Evolutionary conservation across 192 early-diverging fungal species (phyloP).

Genomic region (Podila minutissima): DNA sequence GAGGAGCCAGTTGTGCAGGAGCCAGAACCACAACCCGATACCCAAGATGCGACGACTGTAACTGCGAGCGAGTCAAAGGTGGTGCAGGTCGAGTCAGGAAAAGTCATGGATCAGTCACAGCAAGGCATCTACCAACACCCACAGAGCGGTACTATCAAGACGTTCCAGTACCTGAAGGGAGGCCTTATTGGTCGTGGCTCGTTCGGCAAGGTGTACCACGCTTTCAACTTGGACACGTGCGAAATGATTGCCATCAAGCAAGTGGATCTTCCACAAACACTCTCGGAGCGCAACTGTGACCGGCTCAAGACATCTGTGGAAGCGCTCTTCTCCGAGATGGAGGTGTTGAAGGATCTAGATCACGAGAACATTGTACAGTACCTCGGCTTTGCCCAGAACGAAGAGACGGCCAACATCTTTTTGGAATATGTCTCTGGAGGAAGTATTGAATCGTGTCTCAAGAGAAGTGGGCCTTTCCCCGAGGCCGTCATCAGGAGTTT

Average conservation of each 20-base stretch:
- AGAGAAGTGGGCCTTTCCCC: constrained; percentile 75
- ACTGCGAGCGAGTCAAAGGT: constrained; percentile 4
- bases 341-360: constrained; percentile 78
- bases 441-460: constrained; percentile 81
- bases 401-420: constrained; percentile 88
- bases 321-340: constrained; percentile 78
- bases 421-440: constrained; percentile 98
- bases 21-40: not conserved
- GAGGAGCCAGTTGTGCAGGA: constrained; percentile 8
- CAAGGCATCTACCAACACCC: constrained; percentile 41
- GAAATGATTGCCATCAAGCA: constrained; percentile 90
- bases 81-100: constrained; percentile 35
- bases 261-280: constrained; percentile 70
- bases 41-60: not conserved
- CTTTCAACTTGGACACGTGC: constrained; percentile 74
- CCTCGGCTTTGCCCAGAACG: constrained; percentile 75
- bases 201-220: constrained; percentile 83
- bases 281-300: constrained; percentile 56
- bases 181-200: constrained; percentile 86
- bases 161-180: constrained; percentile 77
- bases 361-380: constrained; percentile 96
- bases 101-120: constrained; percentile 43
- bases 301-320: constrained; percentile 56
- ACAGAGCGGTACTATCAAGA: constrained; percentile 54
- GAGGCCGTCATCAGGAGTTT: constrained; percentile 80